phyloP scores from a whole-genome alignment of 2,329 filamentous ascomycete genomes.

The Phaeosphaeria sp. region DNA sequence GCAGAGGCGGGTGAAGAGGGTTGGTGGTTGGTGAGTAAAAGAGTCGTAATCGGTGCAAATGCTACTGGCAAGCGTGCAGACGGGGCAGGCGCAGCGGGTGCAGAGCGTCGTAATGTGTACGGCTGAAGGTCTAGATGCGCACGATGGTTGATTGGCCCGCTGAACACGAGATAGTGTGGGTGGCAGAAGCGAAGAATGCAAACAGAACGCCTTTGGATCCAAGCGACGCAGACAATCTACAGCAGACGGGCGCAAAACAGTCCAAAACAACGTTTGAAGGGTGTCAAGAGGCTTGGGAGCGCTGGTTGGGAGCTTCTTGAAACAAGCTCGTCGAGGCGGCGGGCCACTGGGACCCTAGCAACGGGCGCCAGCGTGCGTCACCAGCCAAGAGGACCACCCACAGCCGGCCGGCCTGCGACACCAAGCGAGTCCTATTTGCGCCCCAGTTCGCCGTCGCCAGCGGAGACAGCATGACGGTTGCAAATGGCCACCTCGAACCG shows the following conservation, averaged over 20 bases:
- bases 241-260: constrained; percentile 1
- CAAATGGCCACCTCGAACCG: constrained; percentile 26
- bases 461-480: constrained; percentile 18
- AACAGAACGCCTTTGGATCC: background rate
- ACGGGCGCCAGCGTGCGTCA: background rate
- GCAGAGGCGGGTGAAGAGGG: constrained; percentile 1
- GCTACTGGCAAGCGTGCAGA: background rate
- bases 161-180: background rate
- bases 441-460: background rate
- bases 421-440: background rate
- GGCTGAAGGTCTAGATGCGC: constrained; percentile 17
- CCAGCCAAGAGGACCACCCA: background rate
- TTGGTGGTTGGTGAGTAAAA: background rate
- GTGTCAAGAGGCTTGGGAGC: background rate
- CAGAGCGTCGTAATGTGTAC: constrained; percentile 16
- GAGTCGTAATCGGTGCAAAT: constrained; percentile 1
- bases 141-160: constrained; percentile 15
- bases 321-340: background rate
- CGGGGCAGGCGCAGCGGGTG: constrained; percentile 17
- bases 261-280: background rate
- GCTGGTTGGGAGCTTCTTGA: background rate
- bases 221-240: background rate
- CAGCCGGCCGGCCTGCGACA: background rate
- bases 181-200: background rate
- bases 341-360: background rate